phyloP scores from a whole-genome alignment of 306 rosid species.

The Rubus idaeus region DNA sequence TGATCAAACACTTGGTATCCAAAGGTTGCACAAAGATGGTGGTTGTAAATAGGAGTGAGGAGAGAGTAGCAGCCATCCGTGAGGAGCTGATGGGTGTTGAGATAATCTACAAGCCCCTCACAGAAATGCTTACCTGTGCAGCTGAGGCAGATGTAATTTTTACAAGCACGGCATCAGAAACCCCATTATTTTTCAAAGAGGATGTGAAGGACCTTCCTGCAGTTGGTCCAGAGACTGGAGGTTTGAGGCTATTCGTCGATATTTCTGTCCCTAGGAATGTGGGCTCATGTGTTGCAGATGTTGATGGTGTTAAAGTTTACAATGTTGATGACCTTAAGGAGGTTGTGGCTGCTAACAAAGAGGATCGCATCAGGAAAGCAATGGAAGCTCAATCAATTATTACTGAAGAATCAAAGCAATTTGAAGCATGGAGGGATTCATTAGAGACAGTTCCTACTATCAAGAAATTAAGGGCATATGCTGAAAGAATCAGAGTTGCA shows the following conservation, averaged over 20 bases:
- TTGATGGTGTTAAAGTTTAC: constrained; percentile 60
- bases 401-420: constrained; percentile 86
- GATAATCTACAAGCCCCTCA: constrained; percentile 81
- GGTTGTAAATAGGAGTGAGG: constrained; percentile 87
- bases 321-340: constrained; percentile 95
- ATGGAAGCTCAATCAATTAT: constrained; percentile 94
- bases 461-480: constrained; percentile 93
- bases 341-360: constrained; percentile 99
- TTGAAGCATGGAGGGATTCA: constrained; percentile 97
- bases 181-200: constrained; percentile 72
- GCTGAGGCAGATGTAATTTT: constrained; percentile 81
- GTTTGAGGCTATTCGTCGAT: constrained; percentile 70
- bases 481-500: constrained; percentile 87
- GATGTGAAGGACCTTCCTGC: constrained; percentile 71
- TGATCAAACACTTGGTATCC: constrained; percentile 90
- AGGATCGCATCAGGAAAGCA: constrained; percentile 87
- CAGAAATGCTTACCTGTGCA: constrained; percentile 72
- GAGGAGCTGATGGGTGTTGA: constrained; percentile 73
- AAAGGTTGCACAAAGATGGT: constrained; percentile 90
- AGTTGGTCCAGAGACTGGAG: constrained; percentile 65
- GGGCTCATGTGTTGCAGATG: constrained; percentile 76
- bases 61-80: constrained; percentile 71
- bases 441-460: constrained; percentile 98
- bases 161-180: constrained; percentile 94
- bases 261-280: constrained; percentile 96